phyloP scores from a whole-genome alignment of 495 filamentous ascomycete genomes.

The Sordaria brevicollis region DNA sequence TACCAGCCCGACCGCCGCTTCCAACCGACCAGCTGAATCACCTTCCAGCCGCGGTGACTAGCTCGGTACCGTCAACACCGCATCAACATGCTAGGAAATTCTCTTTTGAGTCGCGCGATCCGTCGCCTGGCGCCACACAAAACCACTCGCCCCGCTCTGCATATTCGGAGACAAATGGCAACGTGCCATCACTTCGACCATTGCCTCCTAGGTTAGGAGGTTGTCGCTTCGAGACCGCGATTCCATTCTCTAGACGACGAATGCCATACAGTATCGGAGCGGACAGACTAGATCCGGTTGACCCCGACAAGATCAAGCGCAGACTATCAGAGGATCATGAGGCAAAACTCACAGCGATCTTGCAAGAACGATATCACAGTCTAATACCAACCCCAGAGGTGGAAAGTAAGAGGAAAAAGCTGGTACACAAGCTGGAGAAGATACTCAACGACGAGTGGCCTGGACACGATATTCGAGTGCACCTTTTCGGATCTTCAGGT shows the following conservation, averaged over 20 bases:
- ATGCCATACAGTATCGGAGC: slow-evolving; percentile 87
- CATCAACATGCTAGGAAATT: slow-evolving; percentile 79
- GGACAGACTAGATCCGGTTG: slow-evolving; percentile 60
- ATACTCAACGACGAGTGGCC: slow-evolving; percentile 88
- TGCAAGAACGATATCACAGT: slow-evolving; percentile 71
- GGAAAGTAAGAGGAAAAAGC: slow-evolving; percentile 57
- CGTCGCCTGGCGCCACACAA: slow-evolving; percentile 63
- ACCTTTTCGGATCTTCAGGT: slow-evolving; percentile 94
- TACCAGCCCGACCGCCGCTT: slow-evolving; percentile 23
- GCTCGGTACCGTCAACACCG: slow-evolving; percentile 87
- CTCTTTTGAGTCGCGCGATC: slow-evolving; percentile 75
- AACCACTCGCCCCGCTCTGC: slow-evolving; percentile 85
- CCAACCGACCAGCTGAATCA: slow-evolving; percentile 19
- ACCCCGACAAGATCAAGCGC: slow-evolving; percentile 52
- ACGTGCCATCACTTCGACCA: slow-evolving; percentile 54
- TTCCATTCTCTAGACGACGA: slow-evolving; percentile 44
- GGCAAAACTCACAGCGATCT: slow-evolving; percentile 64
- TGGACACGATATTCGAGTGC: slow-evolving; percentile 75
- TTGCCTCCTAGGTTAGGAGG: slow-evolving; percentile 38
- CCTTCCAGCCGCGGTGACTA: slow-evolving; percentile 55
- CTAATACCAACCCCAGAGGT: slow-evolving; percentile 76
- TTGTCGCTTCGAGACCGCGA: slow-evolving; percentile 71
- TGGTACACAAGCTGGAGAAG: slow-evolving; percentile 77
- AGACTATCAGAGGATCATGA: slow-evolving; percentile 67
- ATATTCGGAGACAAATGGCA: slow-evolving; percentile 75